Conservation (phyloP, 805 yeast species). For the Candida michaelii region DNA sequence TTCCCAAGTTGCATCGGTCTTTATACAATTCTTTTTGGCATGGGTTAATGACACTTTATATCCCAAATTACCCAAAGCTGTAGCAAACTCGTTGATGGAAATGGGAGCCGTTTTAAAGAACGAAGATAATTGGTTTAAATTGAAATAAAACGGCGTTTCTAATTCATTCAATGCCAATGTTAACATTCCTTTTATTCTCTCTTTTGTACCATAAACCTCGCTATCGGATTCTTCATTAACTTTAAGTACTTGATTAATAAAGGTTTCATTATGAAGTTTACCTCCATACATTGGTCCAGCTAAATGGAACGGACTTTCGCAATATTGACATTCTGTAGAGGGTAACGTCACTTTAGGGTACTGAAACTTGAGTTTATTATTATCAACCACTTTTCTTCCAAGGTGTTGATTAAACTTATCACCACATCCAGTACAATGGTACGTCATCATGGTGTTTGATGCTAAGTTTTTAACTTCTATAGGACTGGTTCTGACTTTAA, state of each 20-base stretch:
- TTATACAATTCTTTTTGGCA: slow-evolving; percentile 79
- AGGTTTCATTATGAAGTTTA: slow-evolving; percentile 65
- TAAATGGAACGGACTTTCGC: slow-evolving; percentile 68
- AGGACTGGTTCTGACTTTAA: slow-evolving; percentile 76
- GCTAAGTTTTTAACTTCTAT: slow-evolving; percentile 77
- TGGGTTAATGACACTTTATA: slow-evolving; percentile 84
- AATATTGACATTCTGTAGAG: slow-evolving; percentile 62
- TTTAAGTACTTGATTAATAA: slow-evolving; percentile 63
- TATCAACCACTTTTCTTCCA: slow-evolving; percentile 49
- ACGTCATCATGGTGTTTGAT: slow-evolving; percentile 72
- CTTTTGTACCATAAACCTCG: slow-evolving; percentile 70
- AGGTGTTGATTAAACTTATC: slow-evolving; percentile 67
- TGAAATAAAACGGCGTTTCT: slow-evolving; percentile 71
- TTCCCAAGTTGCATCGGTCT: slow-evolving; percentile 88
- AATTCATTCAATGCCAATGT: slow-evolving; percentile 79
- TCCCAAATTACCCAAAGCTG: slow-evolving; percentile 85
- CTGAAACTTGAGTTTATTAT: slow-evolving; percentile 49
- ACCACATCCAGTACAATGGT: slow-evolving; percentile 88
- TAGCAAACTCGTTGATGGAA: slow-evolving; percentile 64
- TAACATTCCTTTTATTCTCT: slow-evolving; percentile 89
- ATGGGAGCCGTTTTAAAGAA: slow-evolving; percentile 82
- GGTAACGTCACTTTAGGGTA: slow-evolving; percentile 46
- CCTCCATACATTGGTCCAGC: slow-evolving; percentile 99
- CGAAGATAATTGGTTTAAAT: slow-evolving; percentile 73
- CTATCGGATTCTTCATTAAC: slow-evolving; percentile 51